Evolutionary conservation across 305 asterid species (phyloP).

Genomic region (Withania somnifera): DNA sequence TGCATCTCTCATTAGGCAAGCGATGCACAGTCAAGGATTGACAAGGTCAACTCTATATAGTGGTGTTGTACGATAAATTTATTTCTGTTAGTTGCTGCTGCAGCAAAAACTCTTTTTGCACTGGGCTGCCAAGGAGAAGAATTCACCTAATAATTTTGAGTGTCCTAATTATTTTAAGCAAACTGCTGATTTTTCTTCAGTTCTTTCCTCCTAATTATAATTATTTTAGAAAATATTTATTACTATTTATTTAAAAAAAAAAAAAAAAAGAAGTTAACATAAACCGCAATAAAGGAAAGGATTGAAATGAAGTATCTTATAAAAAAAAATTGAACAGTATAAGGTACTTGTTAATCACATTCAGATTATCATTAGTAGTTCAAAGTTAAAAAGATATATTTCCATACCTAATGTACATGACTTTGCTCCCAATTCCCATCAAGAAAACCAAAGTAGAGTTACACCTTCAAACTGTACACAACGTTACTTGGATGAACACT

Average conservation of each 20-base stretch:
- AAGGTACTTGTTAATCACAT: not conserved
- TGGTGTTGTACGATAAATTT: constrained; percentile 33
- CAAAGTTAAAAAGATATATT: not conserved
- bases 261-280: not conserved
- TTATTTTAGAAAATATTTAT: too few relatives aligned
- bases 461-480: not conserved
- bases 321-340: not conserved
- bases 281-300: not conserved
- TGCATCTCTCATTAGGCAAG: constrained; percentile 44
- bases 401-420: not conserved
- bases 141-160: not conserved
- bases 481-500: not conserved
- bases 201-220: too few relatives aligned
- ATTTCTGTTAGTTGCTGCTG: not conserved
- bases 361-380: not conserved
- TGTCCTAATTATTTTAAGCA: not conserved
- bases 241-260: too few relatives aligned
- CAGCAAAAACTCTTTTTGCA: not conserved
- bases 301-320: not conserved
- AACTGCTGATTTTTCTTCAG: not conserved
- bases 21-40: constrained; percentile 34
- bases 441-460: not conserved
- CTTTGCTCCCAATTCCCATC: not conserved
- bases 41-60: constrained; percentile 69
- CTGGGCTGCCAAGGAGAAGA: not conserved